A percentile compares a stretch with the other conserved stretches of the same genome.
Evolutionary conservation across 1,284 basidiomycete genomes (phyloP).

Genomic region (Apiotrichum mycotoxinovorans): DNA sequence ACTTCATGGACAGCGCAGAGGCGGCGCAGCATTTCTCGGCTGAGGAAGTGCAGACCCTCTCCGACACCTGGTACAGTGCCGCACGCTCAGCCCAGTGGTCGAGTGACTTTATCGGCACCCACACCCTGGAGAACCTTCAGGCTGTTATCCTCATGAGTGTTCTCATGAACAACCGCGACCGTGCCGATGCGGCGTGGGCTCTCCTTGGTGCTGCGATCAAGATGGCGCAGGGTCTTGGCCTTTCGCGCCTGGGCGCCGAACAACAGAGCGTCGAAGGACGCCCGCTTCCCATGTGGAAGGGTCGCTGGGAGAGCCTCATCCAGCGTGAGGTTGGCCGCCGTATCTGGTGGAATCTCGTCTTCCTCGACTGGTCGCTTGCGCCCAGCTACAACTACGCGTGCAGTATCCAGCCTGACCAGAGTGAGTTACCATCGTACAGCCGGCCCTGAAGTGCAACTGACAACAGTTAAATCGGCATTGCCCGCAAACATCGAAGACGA

Average conservation of each 20-base stretch:
- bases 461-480: slow-evolving; percentile 45
- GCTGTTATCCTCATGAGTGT: slow-evolving; percentile 46
- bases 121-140: slow-evolving; percentile 48
- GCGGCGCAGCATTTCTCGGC: slow-evolving; percentile 41
- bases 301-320: slow-evolving; percentile 49
- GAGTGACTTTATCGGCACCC: slow-evolving; percentile 48
- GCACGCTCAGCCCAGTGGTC: slow-evolving; percentile 43
- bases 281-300: slow-evolving; percentile 48
- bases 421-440: slow-evolving; percentile 27
- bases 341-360: slow-evolving; percentile 52
- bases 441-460: not conserved
- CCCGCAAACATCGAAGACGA: slow-evolving; percentile 51
- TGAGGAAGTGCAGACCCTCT: slow-evolving; percentile 40
- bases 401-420: slow-evolving; percentile 51
- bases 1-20: slow-evolving; percentile 48
- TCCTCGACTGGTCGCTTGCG: slow-evolving; percentile 49
- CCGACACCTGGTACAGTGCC: slow-evolving; percentile 46
- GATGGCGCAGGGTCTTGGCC: slow-evolving; percentile 51
- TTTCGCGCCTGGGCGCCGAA: slow-evolving; percentile 50
- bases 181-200: slow-evolving; percentile 50
- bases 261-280: slow-evolving; percentile 42
- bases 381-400: slow-evolving; percentile 48
- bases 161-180: slow-evolving; percentile 50
- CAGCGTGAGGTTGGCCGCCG: slow-evolving; percentile 50
- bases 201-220: slow-evolving; percentile 50